A percentile compares a stretch with the other conserved stretches of the same genome.
These are phyloP conservation scores for Dactylellina cionopaga DNA, from an alignment of 2,329 filamentous ascomycete species.

Conservation along the genomic window DNA sequence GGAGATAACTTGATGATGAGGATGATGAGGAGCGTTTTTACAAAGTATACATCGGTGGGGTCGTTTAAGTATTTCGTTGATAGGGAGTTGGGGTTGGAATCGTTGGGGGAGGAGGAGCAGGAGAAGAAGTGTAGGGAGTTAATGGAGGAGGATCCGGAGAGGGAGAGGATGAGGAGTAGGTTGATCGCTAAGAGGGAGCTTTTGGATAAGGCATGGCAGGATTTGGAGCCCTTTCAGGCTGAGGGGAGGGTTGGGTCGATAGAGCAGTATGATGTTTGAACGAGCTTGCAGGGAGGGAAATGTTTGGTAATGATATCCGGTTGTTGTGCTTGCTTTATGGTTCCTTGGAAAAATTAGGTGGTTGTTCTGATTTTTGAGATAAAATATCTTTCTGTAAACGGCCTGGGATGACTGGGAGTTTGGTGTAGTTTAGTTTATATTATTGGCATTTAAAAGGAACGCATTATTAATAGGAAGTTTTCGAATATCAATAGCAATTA, in stretches of 20 bases:
- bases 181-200: slow-evolving; percentile 52
- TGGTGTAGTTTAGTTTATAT: too few species aligned
- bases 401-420: too few species aligned
- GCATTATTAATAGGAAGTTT: too few species aligned
- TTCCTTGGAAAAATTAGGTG: too few species aligned
- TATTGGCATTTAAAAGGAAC: too few species aligned
- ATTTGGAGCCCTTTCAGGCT: slow-evolving; percentile 52
- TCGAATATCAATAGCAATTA: too few species aligned
- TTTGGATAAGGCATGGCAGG: slow-evolving; percentile 54
- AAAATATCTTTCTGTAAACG: too few species aligned
- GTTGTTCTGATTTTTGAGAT: too few species aligned
- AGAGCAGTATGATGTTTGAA: too few species aligned
- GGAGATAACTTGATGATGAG: slow-evolving; percentile 56
- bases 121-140: slow-evolving; percentile 54
- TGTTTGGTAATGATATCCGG: background rate
- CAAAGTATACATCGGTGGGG: slow-evolving; percentile 31
- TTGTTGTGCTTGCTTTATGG: too few species aligned
- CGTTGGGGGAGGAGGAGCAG: slow-evolving; percentile 59
- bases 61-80: slow-evolving; percentile 56
- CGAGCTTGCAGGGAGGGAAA: background rate
- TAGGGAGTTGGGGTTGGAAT: slow-evolving; percentile 62
- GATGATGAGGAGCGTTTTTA: slow-evolving; percentile 49
- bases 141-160: slow-evolving; percentile 56
- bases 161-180: slow-evolving; percentile 54
- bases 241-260: too few species aligned